Evolutionary conservation across 768 basidiomycete genomes (phyloP).

Genomic region (Mycena galericulata): DNA sequence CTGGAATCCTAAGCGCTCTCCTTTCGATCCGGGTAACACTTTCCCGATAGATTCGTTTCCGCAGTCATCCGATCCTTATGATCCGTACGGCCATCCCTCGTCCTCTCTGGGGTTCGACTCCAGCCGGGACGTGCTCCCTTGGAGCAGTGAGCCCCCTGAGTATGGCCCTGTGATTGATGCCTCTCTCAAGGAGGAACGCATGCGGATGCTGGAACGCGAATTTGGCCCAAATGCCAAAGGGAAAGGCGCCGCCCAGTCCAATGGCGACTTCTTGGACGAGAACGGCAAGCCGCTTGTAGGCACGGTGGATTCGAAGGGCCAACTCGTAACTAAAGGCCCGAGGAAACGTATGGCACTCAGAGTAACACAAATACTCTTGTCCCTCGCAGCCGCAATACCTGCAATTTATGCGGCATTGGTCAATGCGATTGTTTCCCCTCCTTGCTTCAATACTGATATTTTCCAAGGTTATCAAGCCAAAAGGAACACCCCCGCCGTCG

Average conservation of each 20-base stretch:
- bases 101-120: conserved; percentile 56
- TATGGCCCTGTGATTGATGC: conserved; percentile 57
- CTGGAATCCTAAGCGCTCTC: conserved; percentile 41
- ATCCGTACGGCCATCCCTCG: conserved; percentile 43
- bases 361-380: conserved; percentile 61
- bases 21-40: conserved; percentile 48
- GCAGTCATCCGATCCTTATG: conserved; percentile 45
- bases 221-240: conserved; percentile 61
- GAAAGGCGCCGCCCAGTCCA: conserved; percentile 37
- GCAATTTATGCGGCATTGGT: conserved; percentile 75
- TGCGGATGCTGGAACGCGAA: conserved; percentile 78
- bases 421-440: conserved; percentile 39
- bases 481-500: conserved; percentile 64
- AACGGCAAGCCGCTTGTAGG: conserved; percentile 67
- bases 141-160: conserved; percentile 62
- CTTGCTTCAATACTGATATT: conserved; percentile 22
- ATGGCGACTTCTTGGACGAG: conserved; percentile 52
- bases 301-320: conserved; percentile 67
- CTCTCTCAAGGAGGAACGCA: conserved; percentile 72
- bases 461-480: conserved; percentile 66
- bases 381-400: conserved; percentile 64
- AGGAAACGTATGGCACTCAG: conserved; percentile 66
- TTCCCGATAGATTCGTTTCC: conserved; percentile 39
- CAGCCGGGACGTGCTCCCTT: conserved; percentile 61
- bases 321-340: conserved; percentile 72